Evolutionary conservation across 2,329 filamentous ascomycete genomes (phyloP).

Genomic region (Chrysoporthe austroafricana): DNA sequence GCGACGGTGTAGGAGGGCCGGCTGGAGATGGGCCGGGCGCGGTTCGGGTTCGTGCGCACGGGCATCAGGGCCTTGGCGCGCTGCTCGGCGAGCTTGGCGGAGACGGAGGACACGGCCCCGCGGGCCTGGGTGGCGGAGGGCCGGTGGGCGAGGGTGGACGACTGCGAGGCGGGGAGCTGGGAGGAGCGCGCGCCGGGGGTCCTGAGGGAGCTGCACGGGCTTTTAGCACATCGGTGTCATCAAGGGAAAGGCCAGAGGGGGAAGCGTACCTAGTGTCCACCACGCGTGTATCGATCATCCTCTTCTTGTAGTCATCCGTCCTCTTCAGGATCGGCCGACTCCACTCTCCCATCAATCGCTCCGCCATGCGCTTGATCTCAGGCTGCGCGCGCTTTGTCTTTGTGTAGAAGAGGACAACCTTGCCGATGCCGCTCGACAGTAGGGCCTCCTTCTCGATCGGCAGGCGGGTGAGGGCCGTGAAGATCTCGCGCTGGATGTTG

Average conservation of each 20-base stretch:
- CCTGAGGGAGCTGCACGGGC: slow-evolving; percentile 52
- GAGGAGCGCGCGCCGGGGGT: slow-evolving; percentile 29
- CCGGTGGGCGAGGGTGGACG: slow-evolving; percentile 55
- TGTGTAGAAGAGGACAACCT: slow-evolving; percentile 96
- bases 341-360: slow-evolving; percentile 93
- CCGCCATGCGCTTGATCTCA: slow-evolving; percentile 89
- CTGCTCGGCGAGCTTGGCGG: slow-evolving; percentile 36
- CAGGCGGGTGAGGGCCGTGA: slow-evolving; percentile 76
- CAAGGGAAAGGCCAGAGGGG: background rate
- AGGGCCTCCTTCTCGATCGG: slow-evolving; percentile 91
- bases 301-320: slow-evolving; percentile 93
- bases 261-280: slow-evolving; percentile 65
- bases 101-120: slow-evolving; percentile 31
- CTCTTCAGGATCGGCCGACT: slow-evolving; percentile 91
- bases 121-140: slow-evolving; percentile 44
- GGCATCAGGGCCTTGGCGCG: slow-evolving; percentile 51
- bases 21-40: slow-evolving; percentile 58
- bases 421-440: slow-evolving; percentile 90
- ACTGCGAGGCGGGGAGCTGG: slow-evolving; percentile 39
- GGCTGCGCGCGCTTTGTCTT: slow-evolving; percentile 89
- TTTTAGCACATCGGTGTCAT: background rate
- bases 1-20: slow-evolving; percentile 64
- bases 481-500: slow-evolving; percentile 95
- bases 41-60: slow-evolving; percentile 54
- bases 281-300: slow-evolving; percentile 65